Percentiles rank a stretch among this genome's conserved stretches.
These are phyloP conservation scores for Xylaria venustula DNA, from an alignment of 495 filamentous ascomycete genomes.

Conservation along the genomic window DNA sequence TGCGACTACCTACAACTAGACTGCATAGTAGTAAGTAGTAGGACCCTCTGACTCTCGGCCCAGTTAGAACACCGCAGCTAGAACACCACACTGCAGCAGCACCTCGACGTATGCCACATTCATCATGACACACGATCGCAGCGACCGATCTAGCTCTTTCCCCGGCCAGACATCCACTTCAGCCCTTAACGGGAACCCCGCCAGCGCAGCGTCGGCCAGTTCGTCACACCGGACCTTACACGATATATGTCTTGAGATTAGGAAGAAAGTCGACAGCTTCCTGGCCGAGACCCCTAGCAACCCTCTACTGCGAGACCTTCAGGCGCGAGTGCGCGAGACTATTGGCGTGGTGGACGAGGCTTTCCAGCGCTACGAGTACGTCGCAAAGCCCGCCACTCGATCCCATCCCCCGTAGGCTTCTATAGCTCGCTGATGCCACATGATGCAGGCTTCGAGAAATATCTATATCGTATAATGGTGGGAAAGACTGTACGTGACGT, in stretches of 20 bases:
- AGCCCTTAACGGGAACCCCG: slow-evolving; percentile 19
- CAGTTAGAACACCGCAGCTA: too few relatives aligned
- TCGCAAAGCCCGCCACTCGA: slow-evolving; percentile 20
- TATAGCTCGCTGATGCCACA: slow-evolving; percentile 2
- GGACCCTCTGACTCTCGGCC: too few relatives aligned
- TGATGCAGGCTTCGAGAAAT: slow-evolving; percentile 65
- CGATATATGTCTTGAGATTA: slow-evolving; percentile 55
- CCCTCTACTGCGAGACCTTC: slow-evolving; percentile 61
- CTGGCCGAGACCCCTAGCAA: slow-evolving; percentile 46
- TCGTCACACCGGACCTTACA: slow-evolving; percentile 25
- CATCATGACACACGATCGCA: slow-evolving; percentile 5
- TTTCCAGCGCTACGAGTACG: slow-evolving; percentile 65
- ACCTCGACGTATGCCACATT: not conserved
- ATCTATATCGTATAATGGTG: slow-evolving; percentile 94
- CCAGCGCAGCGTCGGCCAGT: slow-evolving; percentile 27
- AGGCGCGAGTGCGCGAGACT: slow-evolving; percentile 68
- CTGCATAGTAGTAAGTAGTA: too few relatives aligned
- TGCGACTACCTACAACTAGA: not conserved
- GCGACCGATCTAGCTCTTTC: slow-evolving; percentile 4
- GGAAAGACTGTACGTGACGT: slow-evolving; percentile 73
- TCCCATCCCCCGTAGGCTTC: not conserved
- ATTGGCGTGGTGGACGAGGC: slow-evolving; percentile 72
- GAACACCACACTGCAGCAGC: too few relatives aligned
- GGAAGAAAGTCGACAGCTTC: slow-evolving; percentile 66
- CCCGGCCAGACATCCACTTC: not conserved